phyloP scores from a whole-genome alignment of 768 basidiomycete species.

The Sarcodon aspratus region DNA sequence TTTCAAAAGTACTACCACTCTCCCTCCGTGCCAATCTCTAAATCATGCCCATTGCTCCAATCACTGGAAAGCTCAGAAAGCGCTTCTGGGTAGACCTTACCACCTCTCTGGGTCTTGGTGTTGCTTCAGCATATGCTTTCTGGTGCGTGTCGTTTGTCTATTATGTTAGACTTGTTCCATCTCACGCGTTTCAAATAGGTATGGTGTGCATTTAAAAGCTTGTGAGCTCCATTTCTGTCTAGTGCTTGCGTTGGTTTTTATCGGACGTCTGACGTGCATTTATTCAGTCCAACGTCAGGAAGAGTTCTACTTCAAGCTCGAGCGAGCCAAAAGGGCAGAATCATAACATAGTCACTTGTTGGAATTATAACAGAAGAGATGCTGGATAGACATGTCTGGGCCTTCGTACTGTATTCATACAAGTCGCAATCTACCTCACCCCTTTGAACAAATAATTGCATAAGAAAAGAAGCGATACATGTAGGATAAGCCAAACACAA shows the following conservation, averaged over 20 bases:
- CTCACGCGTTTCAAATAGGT: conserved; percentile 40
- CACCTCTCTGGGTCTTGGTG: conserved; percentile 65
- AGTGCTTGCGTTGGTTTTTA: not conserved
- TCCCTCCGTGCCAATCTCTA: conserved; percentile 8
- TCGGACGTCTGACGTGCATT: conserved; percentile 7
- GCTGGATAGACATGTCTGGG: no score
- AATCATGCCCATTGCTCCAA: conserved; percentile 78
- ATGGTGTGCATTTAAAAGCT: conserved; percentile 65
- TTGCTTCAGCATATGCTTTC: conserved; percentile 64
- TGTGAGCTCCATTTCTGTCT: conserved; percentile 37
- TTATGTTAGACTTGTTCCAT: conserved; percentile 5
- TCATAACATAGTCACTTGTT: not conserved
- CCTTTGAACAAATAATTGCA: not conserved
- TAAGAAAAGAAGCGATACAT: not conserved
- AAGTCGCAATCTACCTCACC: no score
- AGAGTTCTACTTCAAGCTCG: conserved; percentile 77
- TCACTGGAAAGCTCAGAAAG: conserved; percentile 91
- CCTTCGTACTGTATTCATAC: no score
- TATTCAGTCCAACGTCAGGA: conserved; percentile 72
- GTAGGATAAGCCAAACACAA: not conserved
- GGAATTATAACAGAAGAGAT: no score
- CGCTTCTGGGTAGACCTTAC: conserved; percentile 80
- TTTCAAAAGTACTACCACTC: conserved; percentile 14
- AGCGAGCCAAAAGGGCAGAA: conserved; percentile 36
- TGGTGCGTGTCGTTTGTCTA: conserved; percentile 59